Evolutionary conservation across 352 stramenopile genomes (phyloP), one percentile per base, ranked within the genome.

Genomic region (Phytophthora multivora): DNA sequence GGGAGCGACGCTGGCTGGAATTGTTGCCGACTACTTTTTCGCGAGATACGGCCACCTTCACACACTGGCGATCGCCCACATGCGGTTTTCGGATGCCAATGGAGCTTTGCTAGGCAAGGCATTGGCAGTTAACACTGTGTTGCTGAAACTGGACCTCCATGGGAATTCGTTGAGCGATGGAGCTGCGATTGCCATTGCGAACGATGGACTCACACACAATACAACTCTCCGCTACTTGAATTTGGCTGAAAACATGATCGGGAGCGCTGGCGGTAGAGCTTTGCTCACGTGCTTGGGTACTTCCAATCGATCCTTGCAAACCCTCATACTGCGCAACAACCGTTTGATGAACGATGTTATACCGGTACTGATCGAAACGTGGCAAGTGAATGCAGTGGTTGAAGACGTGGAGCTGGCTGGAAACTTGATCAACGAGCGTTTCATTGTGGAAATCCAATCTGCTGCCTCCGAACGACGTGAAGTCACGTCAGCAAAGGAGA

Each of bases 11-110:
- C 25, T 92, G 3, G 80, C 79, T 7, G 51, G 21, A 0, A 71
- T 82, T n/a, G 36, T 92, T 0, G 77, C 80, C 15, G 83, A 92
- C 55, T 92, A 81, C 55, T 92, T 92, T 63, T 88, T 89, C 53
- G 83, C 77, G n/a, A 69, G 79, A 2, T 92, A 92, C 47, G 83
- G 80, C 0, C 73, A 71, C 13, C 63, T 93, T 6, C 51, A 56
- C 8, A 79, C 58, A n/a, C 63, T 93, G 16, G 64, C 73, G 7
- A 56, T 84, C 1, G 71, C 66, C 6, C 59, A 66, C 15, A 81
- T 90, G 71, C 45, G 51, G 8, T 59, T 91, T 21, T 75, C 66
- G 15, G 81, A 90, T 36, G 49, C 54, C 2, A 72, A 63, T 5
- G 71, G 63, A 2, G 72, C 58, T 4, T 35, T 71, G 0, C 56